phyloP scores from a whole-genome alignment of 805 yeast species.

The Saturnispora kantuleensis region DNA sequence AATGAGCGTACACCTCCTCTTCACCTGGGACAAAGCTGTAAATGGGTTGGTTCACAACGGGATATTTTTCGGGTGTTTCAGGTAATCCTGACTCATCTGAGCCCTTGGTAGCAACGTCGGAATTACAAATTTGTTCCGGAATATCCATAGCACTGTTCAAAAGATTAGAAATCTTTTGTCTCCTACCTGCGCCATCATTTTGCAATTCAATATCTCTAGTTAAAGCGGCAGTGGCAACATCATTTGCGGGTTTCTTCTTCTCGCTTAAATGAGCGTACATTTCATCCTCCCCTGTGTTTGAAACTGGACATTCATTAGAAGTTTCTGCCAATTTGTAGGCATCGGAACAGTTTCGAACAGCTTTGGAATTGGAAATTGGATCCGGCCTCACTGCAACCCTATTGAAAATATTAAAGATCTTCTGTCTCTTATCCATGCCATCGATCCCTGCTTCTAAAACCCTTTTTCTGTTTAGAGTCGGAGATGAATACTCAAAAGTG shows the following conservation, averaged over 20 bases:
- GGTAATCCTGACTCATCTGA: slow-evolving; percentile 8
- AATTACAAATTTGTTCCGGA: background rate
- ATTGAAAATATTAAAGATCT: background rate
- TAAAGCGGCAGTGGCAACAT: too few species aligned
- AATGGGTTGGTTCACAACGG: slow-evolving; percentile 10
- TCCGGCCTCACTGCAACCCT: background rate
- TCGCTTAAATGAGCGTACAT: background rate
- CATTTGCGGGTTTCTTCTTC: background rate
- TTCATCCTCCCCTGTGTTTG: background rate
- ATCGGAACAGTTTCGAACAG: too few species aligned
- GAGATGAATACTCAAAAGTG: slow-evolving; percentile 1
- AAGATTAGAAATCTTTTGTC: background rate
- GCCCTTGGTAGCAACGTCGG: slow-evolving; percentile 1
- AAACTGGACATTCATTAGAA: too few species aligned
- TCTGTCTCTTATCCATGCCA: background rate
- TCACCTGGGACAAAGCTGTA: slow-evolving; percentile 13
- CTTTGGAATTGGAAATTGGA: too few species aligned
- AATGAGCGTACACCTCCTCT: slow-evolving; percentile 9
- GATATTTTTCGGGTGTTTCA: slow-evolving; percentile 12
- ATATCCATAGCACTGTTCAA: background rate
- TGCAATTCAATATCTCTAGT: too few species aligned
- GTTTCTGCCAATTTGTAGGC: too few species aligned
- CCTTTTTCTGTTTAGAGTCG: slow-evolving; percentile 3
- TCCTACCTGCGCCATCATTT: background rate
- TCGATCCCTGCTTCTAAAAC: background rate